Conservation (phyloP, 2,329 filamentous ascomycete species). For the Fusarium sp. region DNA sequence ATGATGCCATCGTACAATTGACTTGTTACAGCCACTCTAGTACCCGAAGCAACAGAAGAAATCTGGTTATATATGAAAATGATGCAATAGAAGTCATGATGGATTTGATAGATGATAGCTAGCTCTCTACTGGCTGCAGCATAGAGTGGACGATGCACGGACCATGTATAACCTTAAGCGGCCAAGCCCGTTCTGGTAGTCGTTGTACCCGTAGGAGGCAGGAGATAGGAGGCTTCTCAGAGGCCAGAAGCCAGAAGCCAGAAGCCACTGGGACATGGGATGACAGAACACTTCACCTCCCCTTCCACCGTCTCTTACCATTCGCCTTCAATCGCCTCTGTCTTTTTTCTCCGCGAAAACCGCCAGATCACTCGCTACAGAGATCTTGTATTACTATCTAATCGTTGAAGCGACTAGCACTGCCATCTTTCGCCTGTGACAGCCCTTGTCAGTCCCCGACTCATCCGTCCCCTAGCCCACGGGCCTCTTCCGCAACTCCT, state of each 20-base stretch:
- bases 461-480: conserved; percentile 40
- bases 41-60: conserved; percentile 8
- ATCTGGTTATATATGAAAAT: conserved; percentile 17
- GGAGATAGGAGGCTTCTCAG: conserved; percentile 42
- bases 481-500: conserved; percentile 44
- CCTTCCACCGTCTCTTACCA: conserved; percentile 29
- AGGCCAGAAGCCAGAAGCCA: conserved; percentile 15
- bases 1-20: conserved; percentile 53
- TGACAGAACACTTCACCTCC: conserved; percentile 38
- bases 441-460: conserved; percentile 32
- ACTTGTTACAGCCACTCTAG: conserved; percentile 28
- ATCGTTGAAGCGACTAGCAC: conserved; percentile 18
- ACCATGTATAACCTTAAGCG: conserved; percentile 21
- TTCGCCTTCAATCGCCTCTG: conserved; percentile 13
- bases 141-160: conserved; percentile 44
- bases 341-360: neutral
- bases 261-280: conserved; percentile 30
- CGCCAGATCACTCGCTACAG: neutral
- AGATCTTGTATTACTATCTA: neutral
- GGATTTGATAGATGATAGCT: conserved; percentile 32
- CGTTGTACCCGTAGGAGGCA: conserved; percentile 24
- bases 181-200: conserved; percentile 38
- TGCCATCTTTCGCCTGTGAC: conserved; percentile 13
- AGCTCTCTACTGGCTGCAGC: conserved; percentile 43
- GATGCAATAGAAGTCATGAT: conserved; percentile 50